Evolutionary conservation across 495 filamentous ascomycete species (phyloP), one percentile per base, ranked within the genome.

Genomic region (Glutinoglossum americanum): DNA sequence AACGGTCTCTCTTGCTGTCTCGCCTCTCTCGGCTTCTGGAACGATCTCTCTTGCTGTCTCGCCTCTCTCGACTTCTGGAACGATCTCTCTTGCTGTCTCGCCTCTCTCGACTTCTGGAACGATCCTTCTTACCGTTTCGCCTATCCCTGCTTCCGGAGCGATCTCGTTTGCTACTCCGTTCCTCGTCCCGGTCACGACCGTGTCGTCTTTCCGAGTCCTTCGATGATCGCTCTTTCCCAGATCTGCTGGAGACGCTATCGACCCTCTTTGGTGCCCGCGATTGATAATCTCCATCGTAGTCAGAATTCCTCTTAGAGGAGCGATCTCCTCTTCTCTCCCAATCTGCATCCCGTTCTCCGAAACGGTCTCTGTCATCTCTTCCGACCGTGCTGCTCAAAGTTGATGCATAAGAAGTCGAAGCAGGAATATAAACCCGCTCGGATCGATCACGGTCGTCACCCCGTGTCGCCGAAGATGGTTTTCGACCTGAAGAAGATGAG

Each of bases 361-460:
- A 11, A 45, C 41, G 41, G 19, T 23, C 41, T 45, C n/a, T 19
- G 13, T 45, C 41, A 10, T 10, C n/a, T 19, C n/a, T 21, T 21
- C n/a, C 41, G 5, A 19, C 17, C 17, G 37, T 3, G 56, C 66
- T 71, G 58, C 65, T 60, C 15, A 71, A 70, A 8, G 70, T 66
- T 27, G 69, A 62, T 57, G 63, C 59, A 47, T 57, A 64, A 56
- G 59, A 61, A 39, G 62, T 66, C 44, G 64, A 67, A 0, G 62
- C 55, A 3, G 64, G 62, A 27, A 64, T 63, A 57, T 62, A 62
- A 5, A 61, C 60, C 32, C 44, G 58, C 41, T 67, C 70, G 47
- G 23, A 30, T 11, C 74, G 71, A 59, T 74, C 70, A 70, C 75
- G 74, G 70, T 76, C 74, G 68, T 76, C 75, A 73, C 69, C 73